Base-by-base conservation (phyloP, 2,329 filamentous ascomycete genomes). In the Fusarium nygamai region DNA sequence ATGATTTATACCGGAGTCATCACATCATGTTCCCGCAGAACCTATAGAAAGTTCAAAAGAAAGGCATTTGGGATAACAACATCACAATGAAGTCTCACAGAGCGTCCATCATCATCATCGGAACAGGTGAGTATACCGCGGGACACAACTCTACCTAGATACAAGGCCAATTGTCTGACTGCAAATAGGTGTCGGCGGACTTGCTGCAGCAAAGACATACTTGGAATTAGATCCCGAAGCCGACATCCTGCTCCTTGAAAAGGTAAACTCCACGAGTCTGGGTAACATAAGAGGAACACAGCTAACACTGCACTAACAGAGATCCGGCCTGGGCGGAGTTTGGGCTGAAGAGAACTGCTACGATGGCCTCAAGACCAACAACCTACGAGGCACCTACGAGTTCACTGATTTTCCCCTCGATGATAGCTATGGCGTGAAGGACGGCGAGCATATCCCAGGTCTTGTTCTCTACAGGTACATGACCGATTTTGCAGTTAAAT, bases 41-140 rank as follows among this genome's bases (percentile, higher is more conserved):
- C 11, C 11, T 0, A 13, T 11, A 6, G n/a, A 2, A 50, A 17
- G 11, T 3, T 2, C 0, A 13, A 19, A 31, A 7, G 3, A 2
- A 6, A 20, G 1, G 0, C 3, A 27, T 3, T 1, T 6, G 3
- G 13, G 13, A 36, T 16, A 38, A 12, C 3, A 38, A 6, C 2
- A 27, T 17, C n/a, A 54, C 6, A 1, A 54, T 54, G 50, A 54
- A 38, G 24, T 5, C 19, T 27, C 9, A 38, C 6, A 36, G 19
- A 12, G 24, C 33, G 13, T 38, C 50, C 0, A 2, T 54, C 2
- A 54, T 54, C 0, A 54, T 54, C 24, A 0, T 54, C 5, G 50
- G 50, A 3, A 54, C 50, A 13, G 50, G 50, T 54, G 2, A 38
- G 31, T 24, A 24, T 5, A 8, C 29, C 22, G 7, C 5, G 0